Base-by-base conservation (phyloP, 192 early-diverging fungal species). In the Gryganskiella cystojenkinii region DNA sequence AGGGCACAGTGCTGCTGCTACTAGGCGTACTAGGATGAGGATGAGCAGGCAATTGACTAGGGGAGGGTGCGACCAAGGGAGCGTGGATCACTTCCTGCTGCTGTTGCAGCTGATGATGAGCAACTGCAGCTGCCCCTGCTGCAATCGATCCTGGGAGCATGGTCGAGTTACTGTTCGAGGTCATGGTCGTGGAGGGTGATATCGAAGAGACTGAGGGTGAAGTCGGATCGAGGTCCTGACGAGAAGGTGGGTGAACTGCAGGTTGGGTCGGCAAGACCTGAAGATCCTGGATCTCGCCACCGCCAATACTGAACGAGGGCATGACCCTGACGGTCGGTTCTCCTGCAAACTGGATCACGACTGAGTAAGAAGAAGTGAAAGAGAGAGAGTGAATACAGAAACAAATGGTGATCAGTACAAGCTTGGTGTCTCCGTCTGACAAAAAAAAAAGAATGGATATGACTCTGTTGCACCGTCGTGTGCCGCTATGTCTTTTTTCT, bases 221-320 rank as follows among this genome's bases (percentile, higher is more conserved):
- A 6, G 58, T 42, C 15, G 54, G n/a, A 15, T 11, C 59, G 14
- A 40, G 37, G 13, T 40, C 37, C 13, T 40, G 37, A 13, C 43
- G 61, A 31, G 55, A 55, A 0, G 54, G 33, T 33, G 65, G 22
- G 20, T 71, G 73, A 27, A 58, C 34, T 17, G 71, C 13, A 52
- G 70, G 51, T 25, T 75, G 63, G 14, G 62, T 81, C 33, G 80
- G 62, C 3, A 90, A 47, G 24, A 92, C 86, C 61, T 87, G 74
- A 11, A 92, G 74, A 67, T 92, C 91, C 50, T 82, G 83, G 57
- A 92, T 90, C 51, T 92, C 88, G 19, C 80, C 71, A 19, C 91
- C 91, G 15, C 81, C 72, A 9, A 90, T 86, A n/a, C 81, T 81
- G 62, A 85, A 88, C 30, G 81, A 80, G 44, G 82, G 71, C 58